Conservation (phyloP, 139 green algal genomes). For the Ettlia oleoabundans region DNA sequence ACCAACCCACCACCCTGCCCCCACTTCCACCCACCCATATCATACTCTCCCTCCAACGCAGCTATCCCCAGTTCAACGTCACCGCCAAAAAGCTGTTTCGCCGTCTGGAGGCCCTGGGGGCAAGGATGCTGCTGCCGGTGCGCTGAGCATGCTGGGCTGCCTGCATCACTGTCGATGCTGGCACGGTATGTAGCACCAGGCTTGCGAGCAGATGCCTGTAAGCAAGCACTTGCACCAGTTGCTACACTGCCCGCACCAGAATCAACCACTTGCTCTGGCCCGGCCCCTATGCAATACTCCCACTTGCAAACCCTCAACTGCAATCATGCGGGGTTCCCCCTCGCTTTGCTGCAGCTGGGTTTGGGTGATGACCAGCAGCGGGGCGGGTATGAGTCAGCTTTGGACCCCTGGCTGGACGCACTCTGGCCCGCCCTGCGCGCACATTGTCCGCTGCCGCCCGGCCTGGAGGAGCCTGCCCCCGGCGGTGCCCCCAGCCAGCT, state of each 20-base stretch:
- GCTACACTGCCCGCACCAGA: too few relatives aligned
- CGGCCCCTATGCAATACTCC: too few relatives aligned
- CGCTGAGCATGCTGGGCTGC: neutral
- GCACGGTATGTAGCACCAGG: too few relatives aligned
- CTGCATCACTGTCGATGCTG: too few relatives aligned
- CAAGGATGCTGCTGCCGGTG: constrained; percentile 22
- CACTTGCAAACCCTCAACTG: too few relatives aligned
- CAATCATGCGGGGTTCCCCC: too few relatives aligned
- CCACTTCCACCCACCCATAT: neutral
- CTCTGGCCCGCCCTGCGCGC: constrained; percentile 75
- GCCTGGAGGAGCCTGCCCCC: constrained; percentile 53
- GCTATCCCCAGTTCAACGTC: constrained; percentile 94
- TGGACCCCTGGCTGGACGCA: constrained; percentile 87
- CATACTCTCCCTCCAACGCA: neutral
- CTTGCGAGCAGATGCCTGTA: too few relatives aligned
- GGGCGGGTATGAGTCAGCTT: constrained; percentile 84
- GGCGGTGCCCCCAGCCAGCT: constrained; percentile 53
- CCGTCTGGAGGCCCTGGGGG: constrained; percentile 86
- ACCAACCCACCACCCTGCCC: too few relatives aligned
- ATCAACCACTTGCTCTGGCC: too few relatives aligned
- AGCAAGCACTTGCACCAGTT: neutral
- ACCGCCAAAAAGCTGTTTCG: constrained; percentile 90
- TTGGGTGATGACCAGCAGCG: constrained; percentile 91
- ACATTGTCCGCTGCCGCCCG: constrained; percentile 57
- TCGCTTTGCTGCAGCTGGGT: constrained; percentile 64